Evolutionary conservation across 2,329 filamentous ascomycete genomes (phyloP).

Genomic region (Chalara sp.): DNA sequence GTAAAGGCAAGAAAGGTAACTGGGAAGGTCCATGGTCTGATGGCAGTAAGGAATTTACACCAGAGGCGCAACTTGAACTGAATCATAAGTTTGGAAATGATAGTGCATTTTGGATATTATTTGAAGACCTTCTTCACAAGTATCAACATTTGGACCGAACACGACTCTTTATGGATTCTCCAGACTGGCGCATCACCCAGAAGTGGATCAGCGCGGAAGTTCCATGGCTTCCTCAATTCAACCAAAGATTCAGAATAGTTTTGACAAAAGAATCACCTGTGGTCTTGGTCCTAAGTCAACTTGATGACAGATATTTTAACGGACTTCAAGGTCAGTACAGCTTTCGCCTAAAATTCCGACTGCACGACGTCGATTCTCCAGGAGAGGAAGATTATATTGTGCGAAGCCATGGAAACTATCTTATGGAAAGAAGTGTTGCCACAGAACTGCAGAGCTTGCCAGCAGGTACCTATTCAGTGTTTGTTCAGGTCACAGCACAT

Average conservation of each 20-base stretch:
- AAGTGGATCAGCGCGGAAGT: constrained; percentile 57
- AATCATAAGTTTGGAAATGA: constrained; percentile 54
- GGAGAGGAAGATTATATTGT: constrained; percentile 53
- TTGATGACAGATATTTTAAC: constrained; percentile 55
- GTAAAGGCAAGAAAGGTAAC: constrained; percentile 47
- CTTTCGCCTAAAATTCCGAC: constrained; percentile 39
- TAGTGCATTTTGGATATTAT: constrained; percentile 58
- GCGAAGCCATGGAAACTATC: constrained; percentile 49
- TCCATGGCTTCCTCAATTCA: constrained; percentile 54
- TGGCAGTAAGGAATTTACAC: constrained; percentile 55
- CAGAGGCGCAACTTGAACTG: constrained; percentile 49
- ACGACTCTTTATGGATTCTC: constrained; percentile 48
- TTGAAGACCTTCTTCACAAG: constrained; percentile 55
- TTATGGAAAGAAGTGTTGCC: constrained; percentile 52
- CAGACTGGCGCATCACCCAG: constrained; percentile 50
- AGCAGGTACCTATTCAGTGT: constrained; percentile 49
- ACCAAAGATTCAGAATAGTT: constrained; percentile 54
- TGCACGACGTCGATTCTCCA: constrained; percentile 43
- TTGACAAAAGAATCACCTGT: constrained; percentile 49
- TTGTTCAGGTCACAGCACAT: constrained; percentile 47
- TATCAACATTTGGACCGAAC: constrained; percentile 57
- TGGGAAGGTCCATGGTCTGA: constrained; percentile 55
- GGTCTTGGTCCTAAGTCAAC: constrained; percentile 53
- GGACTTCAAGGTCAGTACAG: constrained; percentile 53
- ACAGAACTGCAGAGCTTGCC: constrained; percentile 50